Percentiles rank a stretch among this genome's conserved stretches.
These are phyloP conservation scores for Tulasnella calospora DNA, from an alignment of 768 basidiomycete genomes.

Conservation along the genomic window DNA sequence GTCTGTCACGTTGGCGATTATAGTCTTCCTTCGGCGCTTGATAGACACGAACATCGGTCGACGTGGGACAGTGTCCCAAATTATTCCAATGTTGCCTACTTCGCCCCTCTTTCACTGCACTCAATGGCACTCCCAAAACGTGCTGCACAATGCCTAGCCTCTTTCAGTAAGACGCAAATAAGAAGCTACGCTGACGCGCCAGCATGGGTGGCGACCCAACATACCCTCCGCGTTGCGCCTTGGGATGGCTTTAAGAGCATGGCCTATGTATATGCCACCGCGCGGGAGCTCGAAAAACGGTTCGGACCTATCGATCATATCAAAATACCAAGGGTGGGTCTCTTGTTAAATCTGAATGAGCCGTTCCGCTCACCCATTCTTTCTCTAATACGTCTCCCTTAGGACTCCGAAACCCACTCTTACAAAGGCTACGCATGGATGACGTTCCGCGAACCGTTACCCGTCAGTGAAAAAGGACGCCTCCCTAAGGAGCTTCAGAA, in stretches of 20 bases:
- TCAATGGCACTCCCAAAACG: not conserved
- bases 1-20: no score
- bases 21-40: not conserved
- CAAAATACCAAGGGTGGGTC: not conserved
- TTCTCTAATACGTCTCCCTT: not conserved
- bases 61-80: slow-evolving; percentile 1
- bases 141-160: not conserved
- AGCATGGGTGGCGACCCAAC: not conserved
- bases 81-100: slow-evolving; percentile 1
- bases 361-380: not conserved
- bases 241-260: slow-evolving; percentile 21
- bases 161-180: not conserved
- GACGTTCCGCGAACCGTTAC: slow-evolving; percentile 7
- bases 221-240: slow-evolving; percentile 6
- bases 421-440: slow-evolving; percentile 12
- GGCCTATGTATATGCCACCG: slow-evolving; percentile 7
- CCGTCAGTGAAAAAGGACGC: not conserved
- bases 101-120: slow-evolving; percentile 4
- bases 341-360: not conserved
- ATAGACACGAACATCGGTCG: not conserved
- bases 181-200: not conserved
- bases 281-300: slow-evolving; percentile 24
- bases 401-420: not conserved
- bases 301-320: slow-evolving; percentile 16
- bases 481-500: not conserved